phyloP scores from a whole-genome alignment of 306 rosid genomes.

The Sphenostylis stenocarpa region DNA sequence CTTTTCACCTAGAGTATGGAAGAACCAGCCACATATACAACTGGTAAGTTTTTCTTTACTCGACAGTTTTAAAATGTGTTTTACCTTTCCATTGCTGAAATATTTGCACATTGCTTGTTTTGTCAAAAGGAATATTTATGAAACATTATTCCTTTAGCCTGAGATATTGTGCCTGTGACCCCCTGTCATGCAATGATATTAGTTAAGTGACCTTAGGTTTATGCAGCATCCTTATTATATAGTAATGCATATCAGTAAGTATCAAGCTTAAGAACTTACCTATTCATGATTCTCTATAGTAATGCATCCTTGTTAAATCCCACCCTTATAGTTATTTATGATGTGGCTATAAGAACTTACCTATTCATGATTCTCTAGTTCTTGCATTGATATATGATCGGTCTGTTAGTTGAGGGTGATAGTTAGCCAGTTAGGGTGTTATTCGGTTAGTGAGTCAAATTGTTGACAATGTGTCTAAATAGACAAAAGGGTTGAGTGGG shows the following conservation, averaged over 20 bases:
- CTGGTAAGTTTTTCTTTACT: slow-evolving; percentile 56
- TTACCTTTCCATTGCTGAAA: slow-evolving; percentile 10
- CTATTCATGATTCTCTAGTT: slow-evolving; percentile 7
- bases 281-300: too few relatives aligned
- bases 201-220: background rate
- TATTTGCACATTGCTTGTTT: slow-evolving; percentile 1
- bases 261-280: too few relatives aligned
- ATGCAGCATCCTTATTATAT: background rate
- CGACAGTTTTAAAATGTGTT: background rate
- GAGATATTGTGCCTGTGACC: background rate
- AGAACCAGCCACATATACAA: slow-evolving; percentile 84
- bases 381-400: background rate
- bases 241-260: slow-evolving; percentile 4
- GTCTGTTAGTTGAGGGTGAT: too few relatives aligned
- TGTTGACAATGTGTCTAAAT: too few relatives aligned
- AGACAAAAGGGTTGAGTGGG: too few relatives aligned
- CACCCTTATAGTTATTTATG: background rate
- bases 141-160: background rate
- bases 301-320: too few relatives aligned
- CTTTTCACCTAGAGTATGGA: slow-evolving; percentile 69
- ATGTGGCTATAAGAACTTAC: background rate
- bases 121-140: slow-evolving; percentile 15
- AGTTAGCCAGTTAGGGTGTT: too few relatives aligned
- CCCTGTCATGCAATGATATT: background rate
- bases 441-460: too few relatives aligned